Conservation (phyloP, 2,329 filamentous ascomycete genomes). For the Colletotrichum tofieldiae region DNA sequence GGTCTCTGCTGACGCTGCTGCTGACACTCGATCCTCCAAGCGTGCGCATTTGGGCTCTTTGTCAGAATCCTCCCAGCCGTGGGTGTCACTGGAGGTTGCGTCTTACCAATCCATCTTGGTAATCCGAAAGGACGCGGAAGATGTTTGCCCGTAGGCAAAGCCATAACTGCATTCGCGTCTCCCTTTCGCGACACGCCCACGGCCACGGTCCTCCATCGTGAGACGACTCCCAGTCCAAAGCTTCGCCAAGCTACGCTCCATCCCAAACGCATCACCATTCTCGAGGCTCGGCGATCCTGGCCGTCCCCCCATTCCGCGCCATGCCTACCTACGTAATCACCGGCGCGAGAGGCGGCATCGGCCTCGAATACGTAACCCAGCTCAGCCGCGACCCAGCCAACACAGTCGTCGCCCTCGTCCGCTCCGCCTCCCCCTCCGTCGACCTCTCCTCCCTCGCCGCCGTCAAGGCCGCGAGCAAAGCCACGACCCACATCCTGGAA, state of each 20-base stretch:
- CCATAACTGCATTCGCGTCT: too few species aligned
- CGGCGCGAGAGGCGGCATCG: constrained; percentile 51
- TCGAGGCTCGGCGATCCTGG: background rate
- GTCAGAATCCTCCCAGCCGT: background rate
- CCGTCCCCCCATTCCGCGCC: too few species aligned
- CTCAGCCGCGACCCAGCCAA: constrained; percentile 51
- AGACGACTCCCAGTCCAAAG: background rate
- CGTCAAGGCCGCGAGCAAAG: background rate
- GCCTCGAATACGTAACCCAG: constrained; percentile 51
- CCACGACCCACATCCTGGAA: constrained; percentile 31
- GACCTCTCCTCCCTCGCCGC: constrained; percentile 30
- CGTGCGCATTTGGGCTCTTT: background rate
- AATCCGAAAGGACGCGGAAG: background rate
- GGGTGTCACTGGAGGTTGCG: background rate
- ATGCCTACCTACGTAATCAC: constrained; percentile 55
- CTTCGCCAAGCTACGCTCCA: background rate
- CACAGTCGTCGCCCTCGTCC: constrained; percentile 58
- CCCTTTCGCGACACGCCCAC: background rate
- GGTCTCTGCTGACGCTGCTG: too few species aligned
- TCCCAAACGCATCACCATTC: background rate
- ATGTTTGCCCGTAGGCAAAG: too few species aligned
- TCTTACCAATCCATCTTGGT: background rate
- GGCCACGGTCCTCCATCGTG: background rate
- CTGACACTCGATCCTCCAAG: background rate
- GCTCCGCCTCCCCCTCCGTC: constrained; percentile 45